Base-by-base conservation (phyloP, 768 basidiomycete genomes). In the Amanita rubescens region DNA sequence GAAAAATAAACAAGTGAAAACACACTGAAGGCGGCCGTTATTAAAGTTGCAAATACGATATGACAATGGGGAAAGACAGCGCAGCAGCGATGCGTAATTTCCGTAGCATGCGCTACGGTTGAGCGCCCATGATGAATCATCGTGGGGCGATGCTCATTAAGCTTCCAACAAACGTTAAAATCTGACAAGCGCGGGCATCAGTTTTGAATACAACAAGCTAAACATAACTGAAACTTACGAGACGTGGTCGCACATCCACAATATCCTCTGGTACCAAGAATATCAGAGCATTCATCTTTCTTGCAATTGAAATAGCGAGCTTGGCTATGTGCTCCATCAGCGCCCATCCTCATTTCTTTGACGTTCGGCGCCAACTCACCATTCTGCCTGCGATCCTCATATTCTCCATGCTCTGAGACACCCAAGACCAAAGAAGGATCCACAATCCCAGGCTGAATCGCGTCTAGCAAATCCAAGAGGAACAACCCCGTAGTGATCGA, bases 261-360 rank as follows among this genome's bases (percentile, higher is more conserved):
- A 97, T 94, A 69, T 94, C 94, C 64, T 98, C 95, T 0, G 95
- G 94, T 0, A 97, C 95, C 55, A 98, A 72, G 79, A 97, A 97
- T 62, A 97, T 97, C 60, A 96, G 69, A 4, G 91, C 90, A 51
- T 92, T 90, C 85, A 94, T 86, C 79, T 98, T 98, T 63, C 95
- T 79, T n/a, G 95, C 94, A 60, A 98, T 97, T 2, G 95, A 97
- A 61, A 98, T 97, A 7, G 93, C 95, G 58, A 97, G 70, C 80
- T 97, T 97, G 14, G 94, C 94, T 96, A 58, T 7, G 54, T 17
- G 25, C 50, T 48, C n/a, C 24, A 27, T 37, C 22, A 50, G 12
- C 35, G 15, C 38, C 2, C 15, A n/a, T 25, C 15, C 22, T 15
- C n/a, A 8, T 9, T 30, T n/a, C n/a, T n/a, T 30, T 14, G 8